Base-by-base conservation (phyloP, 352 stramenopile genomes). In the Phytophthora palmivora region DNA sequence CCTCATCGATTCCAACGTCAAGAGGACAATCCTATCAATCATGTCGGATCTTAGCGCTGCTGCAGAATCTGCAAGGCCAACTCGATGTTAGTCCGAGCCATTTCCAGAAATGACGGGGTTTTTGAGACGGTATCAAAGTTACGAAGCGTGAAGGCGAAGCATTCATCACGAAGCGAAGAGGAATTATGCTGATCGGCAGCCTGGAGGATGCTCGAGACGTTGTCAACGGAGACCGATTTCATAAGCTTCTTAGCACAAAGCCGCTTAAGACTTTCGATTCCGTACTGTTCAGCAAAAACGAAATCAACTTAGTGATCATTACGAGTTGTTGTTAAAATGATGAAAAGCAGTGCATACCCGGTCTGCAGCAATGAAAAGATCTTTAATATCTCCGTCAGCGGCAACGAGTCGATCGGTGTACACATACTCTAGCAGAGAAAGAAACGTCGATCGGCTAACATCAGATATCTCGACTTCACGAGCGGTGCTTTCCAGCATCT, bases 51-150 rank as follows among this genome's bases (percentile, higher is more conserved):
- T 44, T 63, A 94, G 53, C 85, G 85, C 10, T 86, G 83, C 71
- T 94, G 90, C 42, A 99, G 78, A 48, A 99, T 91, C 72, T 99
- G 95, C 74, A 99, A 98, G 8, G 98, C 95, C 12, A 99, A 83
- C 44, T 99, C 97, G 36, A 99, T 97, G 74, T 99, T 99, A 47
- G 79, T 98, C 36, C 96, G 77, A 9, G 95, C 96, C 97, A 99
- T 99, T 58, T 99, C 94, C 74, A 98, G 91, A 74, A 99, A 99
- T 28, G 89, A 77, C 11, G 74, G 56, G 9, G 94, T 99, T 84
- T 98, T 98, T 14, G 94, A 98, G 18, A 99, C 92, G 15, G 81
- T 82, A 82, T 99, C 97, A 75, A 99, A 99, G 82, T 99, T 96
- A 26, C 87, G 92, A 49, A 99, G 74, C 63, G 98, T 98, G 70